These are phyloP conservation scores for Prunus davidiana DNA, from an alignment of 306 rosid species.

Conservation along the genomic window DNA sequence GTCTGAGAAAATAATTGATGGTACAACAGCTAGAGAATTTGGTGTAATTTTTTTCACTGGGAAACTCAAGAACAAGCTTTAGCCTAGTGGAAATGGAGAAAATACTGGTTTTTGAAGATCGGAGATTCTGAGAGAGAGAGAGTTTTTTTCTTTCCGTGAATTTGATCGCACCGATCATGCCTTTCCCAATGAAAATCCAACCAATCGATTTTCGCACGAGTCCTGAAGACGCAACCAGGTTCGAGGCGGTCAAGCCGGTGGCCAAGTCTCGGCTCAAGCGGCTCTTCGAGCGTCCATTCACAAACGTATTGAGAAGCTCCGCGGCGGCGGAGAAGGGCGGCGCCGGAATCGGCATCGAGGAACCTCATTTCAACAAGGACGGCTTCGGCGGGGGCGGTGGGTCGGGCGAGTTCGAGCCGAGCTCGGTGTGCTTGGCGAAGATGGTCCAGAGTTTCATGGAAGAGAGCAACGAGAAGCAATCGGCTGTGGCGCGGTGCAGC, in stretches of 20 bases:
- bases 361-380: conserved; percentile 34
- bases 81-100: conserved; percentile 29
- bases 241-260: conserved; percentile 58
- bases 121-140: conserved; percentile 6
- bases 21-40: conserved; percentile 10
- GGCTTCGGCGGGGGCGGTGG: conserved; percentile 18
- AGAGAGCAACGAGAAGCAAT: conserved; percentile 60
- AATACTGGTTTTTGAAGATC: conserved; percentile 15
- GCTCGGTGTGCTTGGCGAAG: conserved; percentile 63
- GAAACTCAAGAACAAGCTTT: conserved; percentile 12
- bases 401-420: conserved; percentile 59
- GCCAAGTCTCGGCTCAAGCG: conserved; percentile 72
- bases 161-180: conserved; percentile 33
- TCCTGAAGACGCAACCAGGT: conserved; percentile 32
- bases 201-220: conserved; percentile 56
- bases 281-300: conserved; percentile 71
- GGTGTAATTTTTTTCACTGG: background rate
- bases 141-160: background rate
- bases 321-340: conserved; percentile 39
- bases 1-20: conserved; percentile 11
- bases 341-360: conserved; percentile 36
- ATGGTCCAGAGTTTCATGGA: conserved; percentile 91
- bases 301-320: conserved; percentile 48
- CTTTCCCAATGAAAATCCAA: conserved; percentile 76
- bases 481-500: conserved; percentile 35